Base-by-base conservation (phyloP, 768 basidiomycete species). In the Auricularia heimuer region DNA sequence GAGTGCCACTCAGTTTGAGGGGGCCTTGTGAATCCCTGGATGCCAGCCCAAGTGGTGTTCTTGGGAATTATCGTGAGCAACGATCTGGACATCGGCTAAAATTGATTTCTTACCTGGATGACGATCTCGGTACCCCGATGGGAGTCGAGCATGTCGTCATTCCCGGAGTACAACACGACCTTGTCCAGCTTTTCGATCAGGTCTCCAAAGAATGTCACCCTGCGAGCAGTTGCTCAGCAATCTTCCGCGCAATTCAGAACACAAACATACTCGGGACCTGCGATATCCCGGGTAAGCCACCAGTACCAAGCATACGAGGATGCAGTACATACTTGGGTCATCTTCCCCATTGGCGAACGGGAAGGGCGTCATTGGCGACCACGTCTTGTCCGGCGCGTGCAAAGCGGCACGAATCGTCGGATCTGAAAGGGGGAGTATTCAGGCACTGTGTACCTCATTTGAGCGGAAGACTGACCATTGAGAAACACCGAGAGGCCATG, bases 21-120 rank as follows among this genome's bases (percentile, higher is more conserved):
- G 65, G 81, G 79, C 60, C 82, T 78, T 3, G 85, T 84, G 72
- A 91, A 91, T 3, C 89, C 89, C 73, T 84, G 86, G 54, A 85
- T 84, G 4, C 87, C 89, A 33, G 87, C 88, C 68, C 90, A 91
- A 0, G 89, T 89, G 33, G 88, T 89, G 69, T 91, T 91, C 86
- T 89, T 62, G 0, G 54, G 21, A 64, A 54, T 2, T 29, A 29
- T 62, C 7, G 45, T 45, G 3, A 6, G 12, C 29, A 51, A 33
- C 29, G 29, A 29, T 29, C 29, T 29, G 24, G 42, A 67, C 71
- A 3, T 39, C 47, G 7, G 3, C 21, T 8, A 56, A 56, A 33
- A 12, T 29, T 7, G 37, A 37, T 35, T 24, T 35, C 78, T 7
- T 71, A 87, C 87, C 75, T 80, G 47, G 6, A 51, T 51, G 47